Conservation (phyloP, 2,329 filamentous ascomycete genomes). For the Ramichloridium luteum region DNA sequence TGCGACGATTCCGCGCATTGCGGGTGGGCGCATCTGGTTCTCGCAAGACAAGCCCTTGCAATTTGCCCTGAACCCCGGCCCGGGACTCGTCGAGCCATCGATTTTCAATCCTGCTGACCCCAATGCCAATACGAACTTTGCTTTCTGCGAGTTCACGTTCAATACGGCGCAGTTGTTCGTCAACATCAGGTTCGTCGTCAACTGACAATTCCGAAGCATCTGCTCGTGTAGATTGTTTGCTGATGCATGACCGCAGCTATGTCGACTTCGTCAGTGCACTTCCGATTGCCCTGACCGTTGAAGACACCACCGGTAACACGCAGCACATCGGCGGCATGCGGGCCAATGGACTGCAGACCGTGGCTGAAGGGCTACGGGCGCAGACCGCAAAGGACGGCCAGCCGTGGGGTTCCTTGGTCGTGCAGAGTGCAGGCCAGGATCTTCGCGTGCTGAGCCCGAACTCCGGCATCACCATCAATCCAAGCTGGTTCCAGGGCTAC, state of each 20-base stretch:
- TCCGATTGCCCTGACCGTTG: conserved; percentile 29
- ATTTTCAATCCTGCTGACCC: conserved; percentile 30
- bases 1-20: conserved; percentile 25
- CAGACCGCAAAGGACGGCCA: conserved; percentile 46
- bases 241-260: conserved; percentile 20
- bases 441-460: conserved; percentile 34
- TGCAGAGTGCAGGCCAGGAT: conserved; percentile 26
- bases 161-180: conserved; percentile 35
- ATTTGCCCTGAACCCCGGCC: conserved; percentile 27
- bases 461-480: conserved; percentile 34
- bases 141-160: conserved; percentile 38
- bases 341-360: conserved; percentile 41
- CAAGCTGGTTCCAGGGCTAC: conserved; percentile 38
- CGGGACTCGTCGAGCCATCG: conserved; percentile 26
- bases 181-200: conserved; percentile 30
- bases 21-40: conserved; percentile 28
- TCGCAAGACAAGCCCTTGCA: conserved; percentile 21
- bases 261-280: conserved; percentile 31
- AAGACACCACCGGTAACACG: conserved; percentile 26
- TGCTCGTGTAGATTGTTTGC: too few species aligned
- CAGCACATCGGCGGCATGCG: conserved; percentile 48
- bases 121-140: conserved; percentile 34
- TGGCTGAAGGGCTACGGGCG: conserved; percentile 42
- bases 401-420: conserved; percentile 51
- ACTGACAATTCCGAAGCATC: too few species aligned